These are phyloP conservation scores for Candida albicans DNA, from an alignment of 1,139 yeast genomes.

Conservation along the genomic window DNA sequence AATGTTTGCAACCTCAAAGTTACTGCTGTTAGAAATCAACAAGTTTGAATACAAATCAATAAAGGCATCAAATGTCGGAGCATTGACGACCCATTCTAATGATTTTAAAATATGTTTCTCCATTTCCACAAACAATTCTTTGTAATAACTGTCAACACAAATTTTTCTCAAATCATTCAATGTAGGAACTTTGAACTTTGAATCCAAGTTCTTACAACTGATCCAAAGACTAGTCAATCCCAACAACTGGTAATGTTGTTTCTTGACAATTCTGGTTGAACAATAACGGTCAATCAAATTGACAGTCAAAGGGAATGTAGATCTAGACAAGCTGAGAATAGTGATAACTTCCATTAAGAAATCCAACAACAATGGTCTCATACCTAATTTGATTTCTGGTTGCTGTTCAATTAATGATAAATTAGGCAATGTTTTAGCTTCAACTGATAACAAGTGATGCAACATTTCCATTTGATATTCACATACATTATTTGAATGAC, in stretches of 20 bases:
- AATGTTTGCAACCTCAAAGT: constrained; percentile 24
- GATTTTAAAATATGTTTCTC: constrained; percentile 65
- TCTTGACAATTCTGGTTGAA: constrained; percentile 48
- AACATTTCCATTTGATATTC: constrained; percentile 47
- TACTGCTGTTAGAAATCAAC: constrained; percentile 18
- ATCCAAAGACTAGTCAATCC: constrained; percentile 77
- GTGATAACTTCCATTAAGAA: constrained; percentile 55
- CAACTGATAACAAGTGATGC: constrained; percentile 37
- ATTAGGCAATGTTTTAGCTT: constrained; percentile 35
- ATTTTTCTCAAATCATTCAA: constrained; percentile 55
- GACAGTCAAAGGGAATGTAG: constrained; percentile 56
- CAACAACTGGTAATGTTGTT: constrained; percentile 61
- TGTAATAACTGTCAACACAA: constrained; percentile 64
- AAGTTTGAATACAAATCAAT: constrained; percentile 52
- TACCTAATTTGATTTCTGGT: constrained; percentile 50
- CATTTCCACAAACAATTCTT: constrained; percentile 62
- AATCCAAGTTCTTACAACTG: constrained; percentile 68
- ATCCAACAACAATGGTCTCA: constrained; percentile 53
- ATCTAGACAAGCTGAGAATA: constrained; percentile 47
- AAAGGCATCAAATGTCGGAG: constrained; percentile 62
- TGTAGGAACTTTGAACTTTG: constrained; percentile 64
- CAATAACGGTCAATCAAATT: constrained; percentile 55
- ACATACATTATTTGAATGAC: constrained; percentile 37
- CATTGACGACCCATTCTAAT: constrained; percentile 54
- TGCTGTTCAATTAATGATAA: constrained; percentile 48